phyloP scores from a whole-genome alignment of 352 stramenopile genomes.

The Peronosclerospora sorghi region DNA sequence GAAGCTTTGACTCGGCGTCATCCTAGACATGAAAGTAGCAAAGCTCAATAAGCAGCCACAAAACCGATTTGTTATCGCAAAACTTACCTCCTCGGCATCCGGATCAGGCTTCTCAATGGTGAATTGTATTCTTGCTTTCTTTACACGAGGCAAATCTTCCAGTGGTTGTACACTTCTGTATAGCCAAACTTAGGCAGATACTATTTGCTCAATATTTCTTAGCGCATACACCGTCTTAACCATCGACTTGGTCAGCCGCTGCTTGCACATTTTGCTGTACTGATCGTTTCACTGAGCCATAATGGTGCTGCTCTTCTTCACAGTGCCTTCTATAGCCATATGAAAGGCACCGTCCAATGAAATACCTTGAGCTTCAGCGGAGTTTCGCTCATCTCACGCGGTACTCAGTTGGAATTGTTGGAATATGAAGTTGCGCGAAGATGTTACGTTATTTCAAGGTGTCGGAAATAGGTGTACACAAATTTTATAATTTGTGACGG shows the following conservation, averaged over 20 bases:
- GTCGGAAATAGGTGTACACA: no score
- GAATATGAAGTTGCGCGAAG: no score
- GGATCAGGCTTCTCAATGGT: no score
- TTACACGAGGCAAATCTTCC: constrained; percentile 53
- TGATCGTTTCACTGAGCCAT: constrained; percentile 76
- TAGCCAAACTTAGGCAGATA: no score
- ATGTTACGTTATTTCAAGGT: no score
- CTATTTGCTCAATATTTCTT: no score
- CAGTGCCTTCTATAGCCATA: constrained; percentile 79
- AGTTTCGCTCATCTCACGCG: constrained; percentile 68
- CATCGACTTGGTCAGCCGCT: no score
- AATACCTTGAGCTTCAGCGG: constrained; percentile 79
- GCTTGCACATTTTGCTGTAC: constrained; percentile 79
- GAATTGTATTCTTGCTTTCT: no score
- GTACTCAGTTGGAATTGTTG: constrained; percentile 75
- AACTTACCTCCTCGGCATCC: no score
- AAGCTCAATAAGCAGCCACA: no score
- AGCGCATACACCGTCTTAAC: constrained; percentile 47
- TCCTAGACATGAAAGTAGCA: constrained; percentile 19
- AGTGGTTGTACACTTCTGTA: constrained; percentile 61
- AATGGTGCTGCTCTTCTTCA: constrained; percentile 80
- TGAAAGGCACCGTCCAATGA: constrained; percentile 72
- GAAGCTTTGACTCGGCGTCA: constrained; percentile 34
- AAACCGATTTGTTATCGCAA: no score
- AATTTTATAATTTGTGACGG: no score